Evolutionary conservation across 2,329 filamentous ascomycete genomes (phyloP).

Genomic region (Epichloe uncinata): DNA sequence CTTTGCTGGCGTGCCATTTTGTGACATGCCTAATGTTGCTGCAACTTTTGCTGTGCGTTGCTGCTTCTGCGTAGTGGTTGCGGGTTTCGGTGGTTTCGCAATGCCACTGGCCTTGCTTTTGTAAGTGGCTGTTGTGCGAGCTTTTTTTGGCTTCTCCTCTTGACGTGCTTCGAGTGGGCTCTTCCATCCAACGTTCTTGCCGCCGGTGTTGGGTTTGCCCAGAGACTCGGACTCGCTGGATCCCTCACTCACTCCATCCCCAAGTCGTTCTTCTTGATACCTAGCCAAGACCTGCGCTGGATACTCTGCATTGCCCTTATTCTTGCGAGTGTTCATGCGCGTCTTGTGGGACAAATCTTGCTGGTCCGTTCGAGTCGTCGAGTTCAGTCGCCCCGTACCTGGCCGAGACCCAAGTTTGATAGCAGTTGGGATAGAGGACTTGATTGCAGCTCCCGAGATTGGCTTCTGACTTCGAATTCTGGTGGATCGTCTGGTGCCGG

Average conservation of each 20-base stretch:
- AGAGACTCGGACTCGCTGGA: not conserved
- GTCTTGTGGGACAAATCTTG: conserved; percentile 22
- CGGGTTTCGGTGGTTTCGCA: conserved; percentile 15
- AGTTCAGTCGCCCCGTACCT: conserved; percentile 9
- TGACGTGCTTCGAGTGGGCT: conserved; percentile 18
- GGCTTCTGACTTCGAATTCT: conserved; percentile 16
- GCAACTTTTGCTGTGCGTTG: conserved; percentile 17
- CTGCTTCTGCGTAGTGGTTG: conserved; percentile 12
- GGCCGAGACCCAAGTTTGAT: conserved; percentile 18
- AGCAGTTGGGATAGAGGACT: conserved; percentile 22
- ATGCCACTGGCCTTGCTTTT: conserved; percentile 15
- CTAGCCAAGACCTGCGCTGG: conserved; percentile 22
- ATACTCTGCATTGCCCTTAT: conserved; percentile 22
- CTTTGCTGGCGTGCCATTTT: conserved; percentile 22
- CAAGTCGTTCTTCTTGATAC: conserved; percentile 12
- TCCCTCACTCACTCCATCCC: conserved; percentile 7
- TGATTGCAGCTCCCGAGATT: conserved; percentile 8
- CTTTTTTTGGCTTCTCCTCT: conserved; percentile 12
- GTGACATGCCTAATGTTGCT: conserved; percentile 19
- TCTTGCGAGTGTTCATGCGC: conserved; percentile 21
- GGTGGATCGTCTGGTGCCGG: conserved; percentile 18
- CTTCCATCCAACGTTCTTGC: conserved; percentile 22
- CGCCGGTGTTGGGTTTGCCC: conserved; percentile 7
- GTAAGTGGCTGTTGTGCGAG: conserved; percentile 9
- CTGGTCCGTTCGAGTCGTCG: conserved; percentile 14